These are phyloP conservation scores for Wickerhamia fluorescens DNA, from an alignment of 805 yeast genomes.

Conservation along the genomic window DNA sequence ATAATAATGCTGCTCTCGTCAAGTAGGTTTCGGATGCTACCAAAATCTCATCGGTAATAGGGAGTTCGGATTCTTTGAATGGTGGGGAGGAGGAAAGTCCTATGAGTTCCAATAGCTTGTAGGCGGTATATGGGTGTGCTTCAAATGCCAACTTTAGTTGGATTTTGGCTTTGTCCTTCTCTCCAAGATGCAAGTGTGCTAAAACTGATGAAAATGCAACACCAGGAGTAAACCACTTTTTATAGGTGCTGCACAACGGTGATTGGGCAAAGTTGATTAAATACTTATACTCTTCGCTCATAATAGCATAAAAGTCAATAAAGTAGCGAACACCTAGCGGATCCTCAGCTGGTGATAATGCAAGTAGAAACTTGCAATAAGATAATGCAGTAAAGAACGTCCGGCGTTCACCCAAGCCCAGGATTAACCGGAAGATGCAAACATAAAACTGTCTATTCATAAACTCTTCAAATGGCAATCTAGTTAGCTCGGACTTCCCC, in stretches of 20 bases:
- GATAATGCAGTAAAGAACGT: constrained; percentile 71
- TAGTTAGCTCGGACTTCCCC: constrained; percentile 49
- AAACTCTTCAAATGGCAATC: constrained; percentile 70
- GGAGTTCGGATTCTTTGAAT: constrained; percentile 14
- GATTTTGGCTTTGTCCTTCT: constrained; percentile 37
- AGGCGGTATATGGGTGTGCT: constrained; percentile 53
- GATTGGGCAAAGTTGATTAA: constrained; percentile 51
- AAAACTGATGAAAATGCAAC: constrained; percentile 58
- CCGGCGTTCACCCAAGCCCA: constrained; percentile 66
- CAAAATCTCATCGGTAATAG: constrained; percentile 22
- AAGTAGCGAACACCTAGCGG: constrained; percentile 80
- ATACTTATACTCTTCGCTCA: constrained; percentile 58
- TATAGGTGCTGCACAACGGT: constrained; percentile 49
- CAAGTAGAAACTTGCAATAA: constrained; percentile 62
- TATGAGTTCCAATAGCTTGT: constrained; percentile 41
- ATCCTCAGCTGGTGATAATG: constrained; percentile 71
- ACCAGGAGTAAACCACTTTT: constrained; percentile 68
- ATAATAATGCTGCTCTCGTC: constrained; percentile 46
- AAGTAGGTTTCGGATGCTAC: constrained; percentile 52
- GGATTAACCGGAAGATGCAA: constrained; percentile 64
- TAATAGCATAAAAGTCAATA: constrained; percentile 69
- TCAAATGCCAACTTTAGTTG: constrained; percentile 45
- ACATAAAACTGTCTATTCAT: constrained; percentile 74
- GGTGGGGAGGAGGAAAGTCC: constrained; percentile 26
- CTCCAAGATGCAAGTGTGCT: constrained; percentile 45